Evolutionary conservation across 2,329 filamentous ascomycete genomes (phyloP), one percentile per base, ranked within the genome.

Genomic region (Kalaharituber pfeilii): DNA sequence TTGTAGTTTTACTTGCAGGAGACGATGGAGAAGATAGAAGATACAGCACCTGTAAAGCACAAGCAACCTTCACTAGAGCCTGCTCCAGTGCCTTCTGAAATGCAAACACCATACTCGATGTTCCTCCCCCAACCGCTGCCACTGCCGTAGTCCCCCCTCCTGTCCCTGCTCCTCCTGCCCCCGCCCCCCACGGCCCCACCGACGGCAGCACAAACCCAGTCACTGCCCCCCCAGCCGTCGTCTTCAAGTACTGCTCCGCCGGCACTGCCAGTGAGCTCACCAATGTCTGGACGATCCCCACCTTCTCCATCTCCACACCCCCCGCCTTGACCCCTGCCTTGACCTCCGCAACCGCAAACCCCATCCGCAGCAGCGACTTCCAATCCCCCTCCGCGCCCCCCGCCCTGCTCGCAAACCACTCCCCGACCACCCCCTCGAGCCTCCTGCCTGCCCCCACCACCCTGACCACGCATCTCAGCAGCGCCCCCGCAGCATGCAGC

Each of bases 371-470:
- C 20, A 39, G 8, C n/a, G 24, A 15, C 15, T 20, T 20, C 42
- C n/a, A 20, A 25, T 49, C 26, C 36, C 33, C 44, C 18, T 53
- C 27, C 26, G 25, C 52, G 2, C 15, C 26, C 28, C 25, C 52
- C 39, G n/a, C 26, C 42, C 20, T 49, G n/a, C 26, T 25, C 39
- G 11, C 13, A 9, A 28, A 22, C 36, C n/a, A n/a, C 50, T 42
- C 36, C 13, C 29, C 44, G 54, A 55, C 88, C 1, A 81, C 76
- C 0, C 84, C 76, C 66, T 96, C 86, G 9, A 98, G 75, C 69
- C 94, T 86, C 45, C 88, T 74, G 0, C 86, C 87, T 2, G 96
- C 72, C 64, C 84, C 82, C 42, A 96, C 72, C 65, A 84, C 88
- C 51, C 89, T 75, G 42, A 79, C 80, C 11, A 94, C 84, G 0